Conservation (phyloP, 2,329 filamentous ascomycete genomes). For the Chrysoporthe deuterocubensis region DNA sequence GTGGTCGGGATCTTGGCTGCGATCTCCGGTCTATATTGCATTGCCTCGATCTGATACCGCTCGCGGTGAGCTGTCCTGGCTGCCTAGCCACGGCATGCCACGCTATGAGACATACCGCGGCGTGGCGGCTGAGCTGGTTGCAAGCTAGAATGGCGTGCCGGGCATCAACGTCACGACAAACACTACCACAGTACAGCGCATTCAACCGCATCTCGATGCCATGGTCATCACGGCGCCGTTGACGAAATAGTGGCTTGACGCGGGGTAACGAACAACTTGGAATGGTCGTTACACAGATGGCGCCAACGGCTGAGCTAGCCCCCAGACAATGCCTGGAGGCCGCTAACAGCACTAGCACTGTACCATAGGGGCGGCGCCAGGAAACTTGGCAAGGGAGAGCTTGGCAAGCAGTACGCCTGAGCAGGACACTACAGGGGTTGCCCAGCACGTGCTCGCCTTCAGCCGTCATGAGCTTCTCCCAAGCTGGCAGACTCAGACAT, state of each 20-base stretch:
- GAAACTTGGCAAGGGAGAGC: constrained; percentile 9
- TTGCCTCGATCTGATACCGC: not conserved
- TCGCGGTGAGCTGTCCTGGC: not conserved
- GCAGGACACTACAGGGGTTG: not conserved
- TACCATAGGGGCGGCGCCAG: not conserved
- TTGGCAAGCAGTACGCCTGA: not conserved
- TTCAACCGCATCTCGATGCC: not conserved
- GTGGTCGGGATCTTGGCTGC: not conserved
- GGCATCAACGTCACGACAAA: not conserved
- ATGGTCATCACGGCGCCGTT: constrained; percentile 1
- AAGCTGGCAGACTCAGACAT: not conserved
- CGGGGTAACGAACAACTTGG: not conserved
- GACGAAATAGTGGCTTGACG: constrained; percentile 10
- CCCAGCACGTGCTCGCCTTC: constrained; percentile 1
- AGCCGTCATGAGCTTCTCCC: constrained; percentile 1
- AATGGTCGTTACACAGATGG: not conserved
- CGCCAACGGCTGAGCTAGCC: constrained; percentile 11
- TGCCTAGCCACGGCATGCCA: not conserved
- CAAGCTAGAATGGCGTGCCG: not conserved
- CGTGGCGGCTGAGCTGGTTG: not conserved
- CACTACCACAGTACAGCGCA: not conserved
- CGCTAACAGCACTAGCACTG: not conserved
- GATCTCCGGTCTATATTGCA: not conserved
- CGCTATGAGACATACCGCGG: not conserved
- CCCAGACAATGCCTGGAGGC: not conserved